Evolutionary conservation across 176 grass and related monocot species (phyloP).

Genomic region (barley (Hordeum vulgare)): DNA sequence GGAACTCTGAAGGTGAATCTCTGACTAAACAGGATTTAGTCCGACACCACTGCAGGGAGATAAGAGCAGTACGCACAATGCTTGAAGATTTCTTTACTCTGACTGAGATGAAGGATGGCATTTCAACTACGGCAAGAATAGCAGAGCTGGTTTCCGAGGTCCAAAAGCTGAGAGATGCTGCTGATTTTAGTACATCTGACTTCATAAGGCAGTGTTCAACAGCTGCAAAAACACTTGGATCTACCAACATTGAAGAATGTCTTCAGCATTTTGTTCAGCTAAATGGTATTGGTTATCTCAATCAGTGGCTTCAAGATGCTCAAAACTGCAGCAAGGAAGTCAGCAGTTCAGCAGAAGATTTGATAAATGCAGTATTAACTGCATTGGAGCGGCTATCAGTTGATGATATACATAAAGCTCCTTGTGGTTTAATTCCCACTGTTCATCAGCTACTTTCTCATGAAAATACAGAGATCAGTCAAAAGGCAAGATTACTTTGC

Average conservation of each 20-base stretch:
- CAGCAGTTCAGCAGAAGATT: slow-evolving; percentile 25
- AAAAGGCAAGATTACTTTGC: slow-evolving; percentile 39
- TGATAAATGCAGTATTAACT: slow-evolving; percentile 37
- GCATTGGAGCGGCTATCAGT: slow-evolving; percentile 37
- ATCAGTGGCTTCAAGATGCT: slow-evolving; percentile 59
- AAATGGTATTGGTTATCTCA: slow-evolving; percentile 53
- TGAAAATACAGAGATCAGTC: slow-evolving; percentile 29
- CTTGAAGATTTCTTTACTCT: slow-evolving; percentile 69
- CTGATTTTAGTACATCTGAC: slow-evolving; percentile 30
- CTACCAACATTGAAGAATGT: slow-evolving; percentile 41
- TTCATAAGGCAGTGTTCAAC: slow-evolving; percentile 45
- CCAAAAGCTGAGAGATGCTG: slow-evolving; percentile 30
- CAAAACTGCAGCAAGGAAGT: slow-evolving; percentile 26
- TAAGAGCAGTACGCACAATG: slow-evolving; percentile 5
- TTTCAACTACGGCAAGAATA: slow-evolving; percentile 45
- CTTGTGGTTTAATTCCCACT: slow-evolving; percentile 31
- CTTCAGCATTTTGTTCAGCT: slow-evolving; percentile 51
- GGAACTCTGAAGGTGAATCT: neutral
- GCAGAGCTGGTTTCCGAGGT: slow-evolving; percentile 49
- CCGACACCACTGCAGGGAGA: neutral
- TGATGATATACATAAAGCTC: slow-evolving; percentile 9
- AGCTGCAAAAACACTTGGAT: slow-evolving; percentile 27
- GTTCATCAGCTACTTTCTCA: slow-evolving; percentile 41
- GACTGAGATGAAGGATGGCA: slow-evolving; percentile 71
- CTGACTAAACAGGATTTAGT: neutral